A percentile compares a stretch with the other conserved stretches of the same genome.
Conservation (phyloP, 176 grass and related monocot genomes). For the Pontederia paniculata region DNA sequence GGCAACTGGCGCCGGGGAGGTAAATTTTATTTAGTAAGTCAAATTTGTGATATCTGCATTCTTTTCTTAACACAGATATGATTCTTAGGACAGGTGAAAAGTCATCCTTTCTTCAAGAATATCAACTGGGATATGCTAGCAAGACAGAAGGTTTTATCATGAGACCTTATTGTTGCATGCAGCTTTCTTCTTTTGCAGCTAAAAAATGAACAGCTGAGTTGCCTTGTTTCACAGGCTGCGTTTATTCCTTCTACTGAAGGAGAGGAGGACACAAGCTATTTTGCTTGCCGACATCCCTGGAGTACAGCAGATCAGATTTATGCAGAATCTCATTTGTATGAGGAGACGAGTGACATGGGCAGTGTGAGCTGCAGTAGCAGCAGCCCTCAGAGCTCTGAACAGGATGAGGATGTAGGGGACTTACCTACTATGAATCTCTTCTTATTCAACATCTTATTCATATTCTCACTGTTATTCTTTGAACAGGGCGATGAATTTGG, state of each 20-base stretch:
- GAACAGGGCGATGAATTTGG: conserved; percentile 78
- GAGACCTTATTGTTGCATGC: background rate
- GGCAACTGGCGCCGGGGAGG: conserved; percentile 86
- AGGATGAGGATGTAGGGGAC: conserved; percentile 68
- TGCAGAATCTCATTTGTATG: conserved; percentile 35
- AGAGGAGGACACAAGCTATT: conserved; percentile 95
- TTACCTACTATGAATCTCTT: conserved; percentile 8
- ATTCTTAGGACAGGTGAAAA: conserved; percentile 93
- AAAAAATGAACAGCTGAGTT: background rate
- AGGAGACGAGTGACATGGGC: conserved; percentile 54
- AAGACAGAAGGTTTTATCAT: conserved; percentile 53
- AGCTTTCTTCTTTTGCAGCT: background rate
- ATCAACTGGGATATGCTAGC: conserved; percentile 95
- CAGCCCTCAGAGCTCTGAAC: conserved; percentile 49
- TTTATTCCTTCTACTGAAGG: conserved; percentile 85
- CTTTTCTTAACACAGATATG: conserved; percentile 33
- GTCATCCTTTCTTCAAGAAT: conserved; percentile 79
- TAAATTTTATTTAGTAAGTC: conserved; percentile 34
- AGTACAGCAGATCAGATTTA: conserved; percentile 23
- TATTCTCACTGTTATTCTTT: conserved; percentile 7
- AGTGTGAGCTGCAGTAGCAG: conserved; percentile 83
- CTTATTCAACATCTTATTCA: background rate
- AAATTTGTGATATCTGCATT: background rate
- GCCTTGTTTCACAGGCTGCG: conserved; percentile 32
- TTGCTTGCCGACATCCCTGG: conserved; percentile 73